Percentiles rank a stretch among this genome's conserved stretches.
Evolutionary conservation across 305 asterid species (phyloP).

Genomic region (Fraxinus nigra): DNA sequence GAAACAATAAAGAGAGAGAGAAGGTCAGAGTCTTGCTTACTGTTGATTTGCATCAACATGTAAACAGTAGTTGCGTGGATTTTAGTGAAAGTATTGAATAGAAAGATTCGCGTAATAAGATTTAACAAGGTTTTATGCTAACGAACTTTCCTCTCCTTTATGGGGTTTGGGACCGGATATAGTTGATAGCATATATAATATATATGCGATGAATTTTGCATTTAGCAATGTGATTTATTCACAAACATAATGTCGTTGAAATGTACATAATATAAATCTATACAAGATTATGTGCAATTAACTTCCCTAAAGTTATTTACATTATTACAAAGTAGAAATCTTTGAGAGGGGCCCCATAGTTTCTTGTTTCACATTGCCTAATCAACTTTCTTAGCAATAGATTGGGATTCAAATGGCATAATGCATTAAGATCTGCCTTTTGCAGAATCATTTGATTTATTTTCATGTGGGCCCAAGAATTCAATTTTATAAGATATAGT

Average conservation of each 20-base stretch:
- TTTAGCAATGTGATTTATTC: neutral
- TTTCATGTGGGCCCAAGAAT: slow-evolving; percentile 1
- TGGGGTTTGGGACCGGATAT: neutral
- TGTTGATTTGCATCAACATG: too few relatives aligned
- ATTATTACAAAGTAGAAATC: neutral
- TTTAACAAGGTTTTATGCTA: too few relatives aligned
- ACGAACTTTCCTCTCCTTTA: too few relatives aligned
- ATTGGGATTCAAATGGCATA: neutral
- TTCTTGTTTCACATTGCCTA: neutral
- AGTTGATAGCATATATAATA: too few relatives aligned
- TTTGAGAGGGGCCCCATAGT: neutral
- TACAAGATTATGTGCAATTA: neutral
- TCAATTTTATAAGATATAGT: neutral
- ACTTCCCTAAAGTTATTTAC: neutral
- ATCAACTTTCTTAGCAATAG: neutral
- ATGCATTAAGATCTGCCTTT: slow-evolving; percentile 4
- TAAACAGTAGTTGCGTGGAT: neutral
- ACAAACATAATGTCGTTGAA: too few relatives aligned
- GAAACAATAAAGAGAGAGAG: neutral
- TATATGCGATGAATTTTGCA: neutral
- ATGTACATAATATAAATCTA: neutral
- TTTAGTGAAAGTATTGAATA: neutral
- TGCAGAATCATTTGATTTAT: neutral
- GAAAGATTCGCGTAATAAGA: neutral
- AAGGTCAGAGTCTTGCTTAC: neutral